Evolutionary conservation across 495 filamentous ascomycete species (phyloP).

Genomic region (Podospora conica): DNA sequence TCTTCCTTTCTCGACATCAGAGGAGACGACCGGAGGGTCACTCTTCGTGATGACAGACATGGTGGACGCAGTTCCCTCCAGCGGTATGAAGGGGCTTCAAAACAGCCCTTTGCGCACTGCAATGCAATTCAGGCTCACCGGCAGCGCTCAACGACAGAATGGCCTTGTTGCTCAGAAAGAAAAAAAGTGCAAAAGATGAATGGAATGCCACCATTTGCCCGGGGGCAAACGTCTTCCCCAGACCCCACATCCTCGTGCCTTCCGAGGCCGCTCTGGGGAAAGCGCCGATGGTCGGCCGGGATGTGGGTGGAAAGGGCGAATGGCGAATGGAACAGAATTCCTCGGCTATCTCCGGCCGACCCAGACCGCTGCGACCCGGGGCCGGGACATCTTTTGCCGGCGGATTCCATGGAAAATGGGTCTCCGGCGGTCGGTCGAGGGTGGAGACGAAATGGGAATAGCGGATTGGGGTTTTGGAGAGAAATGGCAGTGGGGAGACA

Average conservation of each 20-base stretch:
- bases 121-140: neutral
- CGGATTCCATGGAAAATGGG: neutral
- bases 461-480: too few species aligned
- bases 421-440: neutral
- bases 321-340: neutral
- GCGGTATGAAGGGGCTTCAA: neutral
- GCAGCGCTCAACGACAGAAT: neutral
- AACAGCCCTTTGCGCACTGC: neutral
- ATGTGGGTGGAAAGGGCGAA: neutral
- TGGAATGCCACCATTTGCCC: neutral
- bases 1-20: neutral
- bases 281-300: neutral
- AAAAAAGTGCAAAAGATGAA: neutral
- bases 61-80: neutral
- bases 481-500: neutral
- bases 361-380: neutral
- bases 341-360: neutral
- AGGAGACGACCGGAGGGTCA: neutral
- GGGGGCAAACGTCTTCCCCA: constrained; percentile 12
- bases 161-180: neutral
- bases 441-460: neutral
- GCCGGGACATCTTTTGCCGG: neutral
- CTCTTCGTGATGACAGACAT: neutral
- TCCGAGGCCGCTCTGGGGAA: constrained; percentile 3
- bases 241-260: constrained; percentile 11